phyloP scores from a whole-genome alignment of 192 early-diverging fungal genomes.

The Kickxella alabastrina region DNA sequence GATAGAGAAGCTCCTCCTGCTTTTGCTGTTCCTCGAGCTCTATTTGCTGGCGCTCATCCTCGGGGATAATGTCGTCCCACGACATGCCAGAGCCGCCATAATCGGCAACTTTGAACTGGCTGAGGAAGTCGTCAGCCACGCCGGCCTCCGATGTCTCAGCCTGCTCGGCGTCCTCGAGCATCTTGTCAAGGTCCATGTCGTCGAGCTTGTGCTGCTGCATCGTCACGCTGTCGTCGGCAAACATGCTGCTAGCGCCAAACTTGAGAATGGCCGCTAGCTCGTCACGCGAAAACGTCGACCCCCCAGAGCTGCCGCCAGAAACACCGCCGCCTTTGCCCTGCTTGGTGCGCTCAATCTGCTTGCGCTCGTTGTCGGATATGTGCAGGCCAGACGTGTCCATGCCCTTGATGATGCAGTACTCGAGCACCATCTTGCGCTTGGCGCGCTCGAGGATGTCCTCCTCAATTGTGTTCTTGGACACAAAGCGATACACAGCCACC shows the following conservation, averaged over 20 bases:
- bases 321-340: conserved; percentile 41
- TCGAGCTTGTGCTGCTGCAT: conserved; percentile 76
- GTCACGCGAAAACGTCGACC: conserved; percentile 68
- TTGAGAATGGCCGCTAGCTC: conserved; percentile 95
- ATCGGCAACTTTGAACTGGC: conserved; percentile 92
- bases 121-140: conserved; percentile 85
- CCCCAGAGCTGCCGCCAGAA: conserved; percentile 21
- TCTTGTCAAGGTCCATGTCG: conserved; percentile 95
- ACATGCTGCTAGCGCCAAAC: conserved; percentile 98
- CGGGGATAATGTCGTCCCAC: conserved; percentile 97
- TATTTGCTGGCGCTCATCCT: conserved; percentile 67
- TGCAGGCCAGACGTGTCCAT: conserved; percentile 94
- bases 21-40: conserved; percentile 67
- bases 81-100: conserved; percentile 66
- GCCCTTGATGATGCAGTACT: conserved; percentile 98
- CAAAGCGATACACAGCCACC: conserved; percentile 96
- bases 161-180: conserved; percentile 91
- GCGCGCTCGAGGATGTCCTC: conserved; percentile 98
- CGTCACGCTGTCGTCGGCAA: conserved; percentile 61
- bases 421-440: conserved; percentile 98
- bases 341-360: conserved; percentile 50
- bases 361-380: conserved; percentile 52
- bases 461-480: conserved; percentile 96
- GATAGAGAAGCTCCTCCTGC: conserved; percentile 57
- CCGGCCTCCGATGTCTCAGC: conserved; percentile 71